Evolutionary conservation across 306 rosid species (phyloP), one percentile per base, ranked within the genome.

Genomic region (Vachellia collinsii): DNA sequence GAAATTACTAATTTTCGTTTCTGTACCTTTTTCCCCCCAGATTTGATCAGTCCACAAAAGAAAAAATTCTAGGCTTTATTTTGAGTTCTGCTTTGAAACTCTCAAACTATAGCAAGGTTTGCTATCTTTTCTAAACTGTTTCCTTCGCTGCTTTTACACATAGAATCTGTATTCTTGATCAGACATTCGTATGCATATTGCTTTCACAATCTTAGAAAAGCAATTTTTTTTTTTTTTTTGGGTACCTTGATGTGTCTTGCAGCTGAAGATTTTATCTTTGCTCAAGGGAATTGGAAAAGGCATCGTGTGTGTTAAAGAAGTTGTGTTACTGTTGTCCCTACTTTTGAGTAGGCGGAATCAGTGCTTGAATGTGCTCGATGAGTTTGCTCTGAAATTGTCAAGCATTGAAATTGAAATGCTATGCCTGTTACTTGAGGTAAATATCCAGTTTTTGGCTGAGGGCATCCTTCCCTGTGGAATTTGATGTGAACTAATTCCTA

Each of bases 31-130:
- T 37, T n/a, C 54, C 86, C 61, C 86, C 70, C 88, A 94, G 99
- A 90, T 91, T 93, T 88, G 95, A 90, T 81, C 91, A 88, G 84
- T 50, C 93, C 68, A 91, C 94, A 37, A 91, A 88, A 82, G 82
- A 87, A 75, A 81, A 79, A 77, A 86, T 95, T 81, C 87, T 90
- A 47, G 88, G 88, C 62, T 91, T 90, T 84, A 86, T 91, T 82
- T 86, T 95, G 91, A 87, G 89, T 81, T 90, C 90, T 75, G 83
- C 92, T 77, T 76, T 89, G 61, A 83, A 89, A 75, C 86, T 89
- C 70, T 87, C 98, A 67, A 89, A 93, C 70, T 88, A 90, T 67
- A 97, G 90, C 71, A 95, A 93, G 99, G 99, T 94, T 84, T 82
- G 92, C 42, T 54, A 25, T 44, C 83, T 44, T 58, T 23, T 66